Base-by-base conservation (phyloP, 352 stramenopile species). In the Globisporangium nunn region DNA sequence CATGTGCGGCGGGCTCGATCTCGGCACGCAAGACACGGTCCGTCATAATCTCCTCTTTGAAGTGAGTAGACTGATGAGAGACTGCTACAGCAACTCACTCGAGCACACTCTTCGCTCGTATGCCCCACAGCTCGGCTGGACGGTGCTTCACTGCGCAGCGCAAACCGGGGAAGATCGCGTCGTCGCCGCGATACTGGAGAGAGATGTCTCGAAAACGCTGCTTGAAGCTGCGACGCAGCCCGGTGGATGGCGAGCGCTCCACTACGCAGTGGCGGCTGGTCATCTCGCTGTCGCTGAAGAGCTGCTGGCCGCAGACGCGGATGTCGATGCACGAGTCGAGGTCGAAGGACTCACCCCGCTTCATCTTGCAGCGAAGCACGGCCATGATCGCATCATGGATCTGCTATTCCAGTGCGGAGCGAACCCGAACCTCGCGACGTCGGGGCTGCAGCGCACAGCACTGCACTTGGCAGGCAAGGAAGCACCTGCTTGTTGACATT, bases 211-310 rank as follows among this genome's bases (percentile, higher is more conserved):
- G 1, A 43, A 54, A 17, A n/a, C 8, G 7, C 55, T 61, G 15
- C 39, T 61, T 4, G 55, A 61, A 54, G 46, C 48, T 10, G 28
- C 47, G 15, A 61, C 55, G 15, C 41, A 47, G 11, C 46, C 39
- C 7, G 46, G 48, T 12, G 55, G 55, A n/a, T 61, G 55, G 55
- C 47, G 55, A 10, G 55, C 55, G 47, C 55, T 61, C 18, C 55
- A 61, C n/a, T 48, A 55, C 35, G 55, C 46, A 17, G 48, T 55
- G 2, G 35, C 39, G 1, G 52, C 37, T 6, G 55, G 55, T 5
- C 55, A 55, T 30, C 46, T 55, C n/a, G 35, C 35, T 2, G 39
- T 50, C 15, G 35, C 43, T 4, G 55, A 61, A 49, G 55, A 61
- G 23, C 31, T 61, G 35, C 46, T 61, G 3, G 37, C 35, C 8